Evolutionary conservation across 805 yeast species (phyloP).

Genomic region (Kluyveromyces starmeri): DNA sequence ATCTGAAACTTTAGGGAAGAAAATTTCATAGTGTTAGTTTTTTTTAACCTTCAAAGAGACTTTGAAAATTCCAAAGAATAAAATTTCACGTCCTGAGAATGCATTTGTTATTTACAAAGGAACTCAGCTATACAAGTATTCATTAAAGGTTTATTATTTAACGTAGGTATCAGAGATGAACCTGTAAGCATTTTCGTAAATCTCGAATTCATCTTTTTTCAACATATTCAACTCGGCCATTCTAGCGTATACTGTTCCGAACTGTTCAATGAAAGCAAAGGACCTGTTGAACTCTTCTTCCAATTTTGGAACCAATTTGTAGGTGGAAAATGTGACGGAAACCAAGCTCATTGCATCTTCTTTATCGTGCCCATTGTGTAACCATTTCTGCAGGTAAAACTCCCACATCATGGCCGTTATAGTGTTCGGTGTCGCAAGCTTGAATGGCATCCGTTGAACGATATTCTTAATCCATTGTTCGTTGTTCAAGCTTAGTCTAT

Average conservation of each 20-base stretch:
- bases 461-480: slow-evolving; percentile 49
- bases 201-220: slow-evolving; percentile 14
- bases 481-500: slow-evolving; percentile 40
- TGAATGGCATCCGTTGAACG: slow-evolving; percentile 54
- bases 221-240: slow-evolving; percentile 16
- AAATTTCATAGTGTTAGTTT: too few relatives aligned
- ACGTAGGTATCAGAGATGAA: slow-evolving; percentile 1
- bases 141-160: slow-evolving; percentile 1
- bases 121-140: background rate
- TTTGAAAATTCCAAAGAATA: too few relatives aligned
- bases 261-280: slow-evolving; percentile 15
- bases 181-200: slow-evolving; percentile 16
- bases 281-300: slow-evolving; percentile 23
- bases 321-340: slow-evolving; percentile 22
- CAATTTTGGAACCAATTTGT: slow-evolving; percentile 22
- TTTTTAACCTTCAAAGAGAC: too few relatives aligned
- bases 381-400: slow-evolving; percentile 27
- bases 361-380: slow-evolving; percentile 29
- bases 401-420: slow-evolving; percentile 40
- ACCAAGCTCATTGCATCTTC: slow-evolving; percentile 24
- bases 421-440: slow-evolving; percentile 46
- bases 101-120: background rate
- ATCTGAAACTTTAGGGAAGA: too few relatives aligned
- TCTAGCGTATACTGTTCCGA: slow-evolving; percentile 12
- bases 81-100: too few relatives aligned